Base-by-base conservation (phyloP, 768 basidiomycete genomes). In the Austroboletus festivus region DNA sequence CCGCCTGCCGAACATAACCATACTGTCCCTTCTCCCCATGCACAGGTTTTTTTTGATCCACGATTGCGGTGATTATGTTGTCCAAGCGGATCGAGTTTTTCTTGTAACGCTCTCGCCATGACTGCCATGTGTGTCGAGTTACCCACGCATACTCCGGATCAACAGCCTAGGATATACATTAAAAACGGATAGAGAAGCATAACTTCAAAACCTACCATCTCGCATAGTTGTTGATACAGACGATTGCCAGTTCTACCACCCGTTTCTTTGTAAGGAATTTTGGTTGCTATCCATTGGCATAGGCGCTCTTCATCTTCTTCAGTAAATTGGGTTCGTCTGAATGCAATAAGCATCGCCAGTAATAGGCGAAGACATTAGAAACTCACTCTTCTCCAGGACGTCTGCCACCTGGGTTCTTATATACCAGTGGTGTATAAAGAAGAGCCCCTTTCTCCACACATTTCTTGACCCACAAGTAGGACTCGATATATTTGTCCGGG, bases 51-150 rank as follows among this genome's bases (percentile, higher is more conserved):
- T 80, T 86, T 61, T 82, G 75, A 22, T 80, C 82, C 1, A 91
- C 86, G 12, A 89, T 81, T 5, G 70, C 70, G 2, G 79, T 65
- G 44, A 92, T 90, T 46, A 79, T 67, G 11, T 59, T 59, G 59
- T 91, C 87, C 31, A 91, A 74, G 10, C 87, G 80, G 7, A 69
- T 61, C 0, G 86, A 71, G 51, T 92, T 85, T 67, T 91, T 91
- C 72, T 91, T 90, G 71, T 92, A 92, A 23, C 89, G 76, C 60
- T 92, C 89, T 22, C 89, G 79, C 89, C 89, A 92, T 15, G 89
- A 92, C 55, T 90, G 87, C 89, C 89, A 92, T 2, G 88, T 89
- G 62, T 92, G 89, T 15, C 88, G 82, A 21, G 72, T 75, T 18
- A 89, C 89, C 89, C 89, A 91, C 0, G 77, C 72, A 57, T 81